Conservation (phyloP, 352 stramenopile genomes). For the Globisporangium takayamanum region DNA sequence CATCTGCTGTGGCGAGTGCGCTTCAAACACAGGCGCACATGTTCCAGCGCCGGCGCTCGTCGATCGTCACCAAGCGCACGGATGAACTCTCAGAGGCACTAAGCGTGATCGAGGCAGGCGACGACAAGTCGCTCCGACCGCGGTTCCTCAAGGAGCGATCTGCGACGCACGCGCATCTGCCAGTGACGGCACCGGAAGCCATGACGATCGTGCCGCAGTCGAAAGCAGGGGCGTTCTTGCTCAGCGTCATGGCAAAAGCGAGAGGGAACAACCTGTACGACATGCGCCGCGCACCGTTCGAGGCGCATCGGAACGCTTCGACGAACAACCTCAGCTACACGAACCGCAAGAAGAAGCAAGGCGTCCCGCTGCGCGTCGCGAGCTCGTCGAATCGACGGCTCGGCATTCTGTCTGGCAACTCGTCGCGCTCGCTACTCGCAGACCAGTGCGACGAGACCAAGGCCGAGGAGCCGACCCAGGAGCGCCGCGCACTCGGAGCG, state of each 20-base stretch:
- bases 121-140: conserved; percentile 32
- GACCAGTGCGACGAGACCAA: conserved; percentile 18
- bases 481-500: conserved; percentile 10
- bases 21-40: not conserved
- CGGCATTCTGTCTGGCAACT: conserved; percentile 2
- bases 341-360: conserved; percentile 22
- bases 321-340: conserved; percentile 27
- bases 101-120: conserved; percentile 14
- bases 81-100: conserved; percentile 9
- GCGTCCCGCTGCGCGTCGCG: conserved; percentile 21
- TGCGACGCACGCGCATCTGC: conserved; percentile 33
- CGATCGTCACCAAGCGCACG: not conserved
- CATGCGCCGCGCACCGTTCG: conserved; percentile 12
- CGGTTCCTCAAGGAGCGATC: conserved; percentile 53
- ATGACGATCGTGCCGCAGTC: conserved; percentile 29
- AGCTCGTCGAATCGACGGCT: conserved; percentile 10
- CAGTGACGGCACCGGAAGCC: not conserved
- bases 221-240: conserved; percentile 50
- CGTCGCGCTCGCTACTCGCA: conserved; percentile 6
- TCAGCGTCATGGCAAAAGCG: conserved; percentile 37
- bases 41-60: conserved; percentile 9
- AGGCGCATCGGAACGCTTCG: conserved; percentile 15
- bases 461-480: conserved; percentile 1
- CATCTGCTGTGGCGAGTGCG: not conserved
- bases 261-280: conserved; percentile 16